Evolutionary conservation across 768 basidiomycete genomes (phyloP), one percentile per base, ranked within the genome.

Genomic region (Suillus tomentosus): DNA sequence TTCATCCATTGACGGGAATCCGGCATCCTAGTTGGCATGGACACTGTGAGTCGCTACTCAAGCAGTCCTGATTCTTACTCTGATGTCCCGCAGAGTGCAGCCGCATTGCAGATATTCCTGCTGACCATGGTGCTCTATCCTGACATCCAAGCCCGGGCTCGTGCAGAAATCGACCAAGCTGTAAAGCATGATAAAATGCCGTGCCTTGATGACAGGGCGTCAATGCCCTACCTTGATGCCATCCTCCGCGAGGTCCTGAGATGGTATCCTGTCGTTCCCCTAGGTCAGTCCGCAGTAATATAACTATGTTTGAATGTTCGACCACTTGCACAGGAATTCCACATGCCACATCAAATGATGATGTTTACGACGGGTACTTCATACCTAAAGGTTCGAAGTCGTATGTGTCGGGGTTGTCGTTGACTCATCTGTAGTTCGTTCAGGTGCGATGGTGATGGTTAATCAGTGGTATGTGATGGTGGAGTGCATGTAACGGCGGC

Each of bases 381-480:
- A 86, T 87, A 54, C 85, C 85, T 5, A 77, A 78, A 62, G 85
- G 84, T 62, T 74, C 83, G 0, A 80, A 42, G n/a, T 31, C 8
- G 4, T 9, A 60, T 47, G 27, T 14, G 11, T 61, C 13, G 14
- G 19, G n/a, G 11, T 61, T 24, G 5, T 19, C 6, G 5, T 36
- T 22, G 15, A 60, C 34, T 60, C 9, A 54, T 27, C 47, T 10
- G 2, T 10, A 15, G n/a, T 54, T 54, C 13, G 3, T n/a, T 10
- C 31, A 61, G 60, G 48, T 27, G n/a, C 47, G 6, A 5, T 19
- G 1, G 22, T 62, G 4, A 56, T 24, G 8, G 47, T 37, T 7
- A 62, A 62, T 19, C 45, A 39, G 24, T 62, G 61, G 61, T 62
- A 37, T 37, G 61, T 11, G 17, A n/a, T 9, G 14, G 22, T 19